phyloP scores from a whole-genome alignment of 108 stramenopile species.

The Nitzschia palea region DNA sequence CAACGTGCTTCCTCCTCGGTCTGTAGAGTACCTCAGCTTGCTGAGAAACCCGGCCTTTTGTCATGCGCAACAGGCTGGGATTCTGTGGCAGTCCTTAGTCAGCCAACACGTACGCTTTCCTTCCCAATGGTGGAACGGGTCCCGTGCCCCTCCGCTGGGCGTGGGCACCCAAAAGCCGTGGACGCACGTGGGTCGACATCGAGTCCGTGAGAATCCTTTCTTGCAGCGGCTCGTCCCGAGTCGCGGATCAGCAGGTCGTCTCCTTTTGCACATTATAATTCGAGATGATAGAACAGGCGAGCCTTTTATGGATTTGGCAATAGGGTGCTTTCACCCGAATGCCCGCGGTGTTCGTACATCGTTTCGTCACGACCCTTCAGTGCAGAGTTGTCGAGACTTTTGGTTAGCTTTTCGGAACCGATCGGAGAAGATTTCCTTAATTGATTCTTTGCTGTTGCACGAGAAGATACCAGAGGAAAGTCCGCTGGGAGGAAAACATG shows the following conservation, averaged over 20 bases:
- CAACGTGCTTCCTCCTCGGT: background rate
- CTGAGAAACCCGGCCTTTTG: slow-evolving; percentile 36
- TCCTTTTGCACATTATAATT: slow-evolving; percentile 68
- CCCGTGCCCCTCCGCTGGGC: slow-evolving; percentile 46
- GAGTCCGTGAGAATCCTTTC: slow-evolving; percentile 49
- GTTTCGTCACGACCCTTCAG: slow-evolving; percentile 22
- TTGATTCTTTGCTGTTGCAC: slow-evolving; percentile 59
- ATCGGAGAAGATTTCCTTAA: slow-evolving; percentile 39
- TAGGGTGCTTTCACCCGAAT: slow-evolving; percentile 82
- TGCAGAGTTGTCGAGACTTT: slow-evolving; percentile 68
- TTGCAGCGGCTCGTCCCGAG: slow-evolving; percentile 49
- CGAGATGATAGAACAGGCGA: slow-evolving; percentile 48
- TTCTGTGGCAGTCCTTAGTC: slow-evolving; percentile 74
- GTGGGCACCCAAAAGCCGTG: slow-evolving; percentile 37
- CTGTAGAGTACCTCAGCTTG: background rate
- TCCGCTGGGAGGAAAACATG: slow-evolving; percentile 52
- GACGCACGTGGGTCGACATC: slow-evolving; percentile 68
- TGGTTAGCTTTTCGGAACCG: slow-evolving; percentile 72
- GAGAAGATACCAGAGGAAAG: slow-evolving; percentile 21
- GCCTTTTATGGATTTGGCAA: slow-evolving; percentile 58
- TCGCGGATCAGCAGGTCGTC: slow-evolving; percentile 59
- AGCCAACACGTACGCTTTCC: slow-evolving; percentile 82
- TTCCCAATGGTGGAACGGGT: slow-evolving; percentile 59
- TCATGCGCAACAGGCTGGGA: slow-evolving; percentile 68
- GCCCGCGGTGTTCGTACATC: slow-evolving; percentile 58